Evolutionary conservation across 345 rosid genomes (phyloP).

Genomic region (Hibiscus tridactylites): DNA sequence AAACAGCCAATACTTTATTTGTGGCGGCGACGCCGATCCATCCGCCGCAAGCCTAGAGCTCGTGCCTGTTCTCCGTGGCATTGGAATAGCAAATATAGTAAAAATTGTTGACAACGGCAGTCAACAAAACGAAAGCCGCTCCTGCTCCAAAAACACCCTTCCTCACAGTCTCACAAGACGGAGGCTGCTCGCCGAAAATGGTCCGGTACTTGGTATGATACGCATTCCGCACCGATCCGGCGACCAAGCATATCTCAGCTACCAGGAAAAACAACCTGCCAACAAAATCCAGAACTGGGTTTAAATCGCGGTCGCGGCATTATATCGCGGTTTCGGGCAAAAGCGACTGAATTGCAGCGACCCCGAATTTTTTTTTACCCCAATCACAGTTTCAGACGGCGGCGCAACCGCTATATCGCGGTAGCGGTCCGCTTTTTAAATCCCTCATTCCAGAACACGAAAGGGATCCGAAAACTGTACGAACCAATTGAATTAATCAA

Average conservation of each 20-base stretch:
- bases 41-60: slow-evolving; percentile 41
- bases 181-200: slow-evolving; percentile 47
- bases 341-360: no score
- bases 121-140: slow-evolving; percentile 77
- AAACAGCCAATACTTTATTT: slow-evolving; percentile 8
- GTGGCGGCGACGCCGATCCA: slow-evolving; percentile 39
- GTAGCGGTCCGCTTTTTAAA: no score
- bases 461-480: no score
- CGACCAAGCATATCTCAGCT: slow-evolving; percentile 74
- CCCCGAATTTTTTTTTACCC: no score
- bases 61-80: slow-evolving; percentile 38
- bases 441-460: neutral
- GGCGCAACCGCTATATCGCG: no score
- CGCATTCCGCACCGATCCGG: slow-evolving; percentile 83
- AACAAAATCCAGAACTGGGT: neutral
- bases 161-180: slow-evolving; percentile 69
- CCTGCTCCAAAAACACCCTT: slow-evolving; percentile 92
- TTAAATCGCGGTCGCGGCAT: no score
- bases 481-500: neutral
- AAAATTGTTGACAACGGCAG: slow-evolving; percentile 60
- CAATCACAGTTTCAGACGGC: no score
- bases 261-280: slow-evolving; percentile 71
- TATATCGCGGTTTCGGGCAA: no score
- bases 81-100: slow-evolving; percentile 62
- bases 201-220: slow-evolving; percentile 84